phyloP scores from a whole-genome alignment of 441 rosid species.

The Geranium incanum region DNA sequence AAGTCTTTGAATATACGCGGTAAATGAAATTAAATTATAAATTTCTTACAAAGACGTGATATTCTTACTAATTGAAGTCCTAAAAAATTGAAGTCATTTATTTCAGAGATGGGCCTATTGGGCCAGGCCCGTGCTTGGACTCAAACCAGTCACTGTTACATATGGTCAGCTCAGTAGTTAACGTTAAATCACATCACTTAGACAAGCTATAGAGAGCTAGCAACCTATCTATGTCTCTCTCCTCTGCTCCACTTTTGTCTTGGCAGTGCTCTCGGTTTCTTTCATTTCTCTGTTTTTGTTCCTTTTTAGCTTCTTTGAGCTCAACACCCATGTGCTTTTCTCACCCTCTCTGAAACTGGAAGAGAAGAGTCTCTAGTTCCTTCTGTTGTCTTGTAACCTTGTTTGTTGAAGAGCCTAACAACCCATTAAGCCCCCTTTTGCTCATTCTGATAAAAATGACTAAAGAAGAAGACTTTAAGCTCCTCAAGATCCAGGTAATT shows the following conservation, averaged over 20 bases:
- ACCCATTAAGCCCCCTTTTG: background rate
- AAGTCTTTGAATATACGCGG: too few species aligned
- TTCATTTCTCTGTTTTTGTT: background rate
- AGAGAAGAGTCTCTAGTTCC: slow-evolving; percentile 11
- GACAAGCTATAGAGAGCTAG: background rate
- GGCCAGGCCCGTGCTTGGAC: too few species aligned
- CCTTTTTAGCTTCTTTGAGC: slow-evolving; percentile 8
- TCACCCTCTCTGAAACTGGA: slow-evolving; percentile 5
- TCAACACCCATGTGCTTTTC: slow-evolving; percentile 2
- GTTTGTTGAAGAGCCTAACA: background rate
- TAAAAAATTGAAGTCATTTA: too few species aligned
- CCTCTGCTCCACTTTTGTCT: background rate
- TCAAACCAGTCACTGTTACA: too few species aligned
- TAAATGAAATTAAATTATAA: too few species aligned
- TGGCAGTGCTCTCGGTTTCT: background rate
- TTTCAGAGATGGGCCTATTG: too few species aligned
- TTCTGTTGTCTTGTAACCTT: background rate
- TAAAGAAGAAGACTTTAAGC: slow-evolving; percentile 77
- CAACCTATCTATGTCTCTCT: background rate
- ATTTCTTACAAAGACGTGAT: too few species aligned
- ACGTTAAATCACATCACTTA: slow-evolving; percentile 53
- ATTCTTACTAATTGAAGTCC: too few species aligned
- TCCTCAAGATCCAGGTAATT: slow-evolving; percentile 74
- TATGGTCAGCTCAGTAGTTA: slow-evolving; percentile 23
- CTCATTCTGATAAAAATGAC: slow-evolving; percentile 37